Evolutionary conservation across 2,329 filamentous ascomycete species (phyloP).

Genomic region (Aspergillus sp.): DNA sequence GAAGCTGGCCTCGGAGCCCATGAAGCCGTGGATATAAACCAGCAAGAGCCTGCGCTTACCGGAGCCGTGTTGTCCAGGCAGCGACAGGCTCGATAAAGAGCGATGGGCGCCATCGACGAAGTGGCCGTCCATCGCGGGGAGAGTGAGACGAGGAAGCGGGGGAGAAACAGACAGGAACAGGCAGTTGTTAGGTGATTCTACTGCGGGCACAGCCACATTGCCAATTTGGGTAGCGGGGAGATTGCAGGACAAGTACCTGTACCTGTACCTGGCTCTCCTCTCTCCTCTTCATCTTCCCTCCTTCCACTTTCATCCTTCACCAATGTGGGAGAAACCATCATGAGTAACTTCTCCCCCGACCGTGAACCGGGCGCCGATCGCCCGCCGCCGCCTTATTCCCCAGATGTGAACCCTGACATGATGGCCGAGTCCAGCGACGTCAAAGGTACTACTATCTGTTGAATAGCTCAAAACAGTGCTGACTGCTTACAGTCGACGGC

Average conservation of each 20-base stretch:
- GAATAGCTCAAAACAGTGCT: background rate
- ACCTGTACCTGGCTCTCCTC: no score
- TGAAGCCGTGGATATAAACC: slow-evolving; percentile 83
- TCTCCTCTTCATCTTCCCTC: no score
- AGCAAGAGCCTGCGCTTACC: slow-evolving; percentile 53
- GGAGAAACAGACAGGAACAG: no score
- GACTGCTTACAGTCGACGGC: slow-evolving; percentile 8
- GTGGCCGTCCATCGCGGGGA: background rate
- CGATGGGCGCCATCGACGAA: background rate
- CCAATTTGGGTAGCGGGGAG: no score
- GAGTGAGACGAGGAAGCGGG: background rate
- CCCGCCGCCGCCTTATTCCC: slow-evolving; percentile 3
- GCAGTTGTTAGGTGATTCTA: no score
- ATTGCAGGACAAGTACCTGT: no score
- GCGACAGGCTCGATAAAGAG: background rate
- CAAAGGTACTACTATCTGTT: slow-evolving; percentile 3
- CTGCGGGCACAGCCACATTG: no score
- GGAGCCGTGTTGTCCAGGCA: background rate
- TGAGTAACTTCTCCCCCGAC: no score
- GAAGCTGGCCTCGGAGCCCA: slow-evolving; percentile 81
- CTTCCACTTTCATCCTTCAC: no score
- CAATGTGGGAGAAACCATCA: no score
- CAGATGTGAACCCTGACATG: background rate
- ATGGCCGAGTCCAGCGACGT: slow-evolving; percentile 2
- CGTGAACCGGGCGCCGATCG: no score